These are phyloP conservation scores for Dalbergia cultrata DNA, from an alignment of 306 rosid genomes.

Conservation along the genomic window DNA sequence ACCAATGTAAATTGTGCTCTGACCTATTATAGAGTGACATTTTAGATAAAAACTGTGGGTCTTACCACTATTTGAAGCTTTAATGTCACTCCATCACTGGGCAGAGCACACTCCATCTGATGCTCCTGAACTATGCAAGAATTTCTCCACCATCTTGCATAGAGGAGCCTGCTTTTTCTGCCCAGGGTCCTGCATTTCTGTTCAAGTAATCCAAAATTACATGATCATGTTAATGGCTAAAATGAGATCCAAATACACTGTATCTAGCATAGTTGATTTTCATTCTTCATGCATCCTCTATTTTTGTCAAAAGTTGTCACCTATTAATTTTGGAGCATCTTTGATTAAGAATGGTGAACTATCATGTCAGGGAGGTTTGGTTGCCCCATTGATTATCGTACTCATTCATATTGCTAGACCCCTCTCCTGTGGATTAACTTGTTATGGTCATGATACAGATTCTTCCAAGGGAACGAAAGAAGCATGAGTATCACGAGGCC, in stretches of 20 bases:
- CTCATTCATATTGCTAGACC: background rate
- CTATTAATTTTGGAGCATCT: background rate
- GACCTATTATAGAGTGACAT: too few species aligned
- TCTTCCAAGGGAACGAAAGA: constrained; percentile 91
- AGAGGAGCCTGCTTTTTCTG: background rate
- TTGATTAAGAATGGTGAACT: background rate
- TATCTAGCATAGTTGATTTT: background rate
- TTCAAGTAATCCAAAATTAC: constrained; percentile 1
- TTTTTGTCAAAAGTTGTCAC: background rate
- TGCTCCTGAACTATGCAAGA: too few species aligned
- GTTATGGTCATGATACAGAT: constrained; percentile 58
- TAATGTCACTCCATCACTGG: too few species aligned
- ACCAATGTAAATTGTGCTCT: too few species aligned
- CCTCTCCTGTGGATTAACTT: constrained; percentile 33
- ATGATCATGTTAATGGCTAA: constrained; percentile 1
- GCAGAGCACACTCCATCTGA: too few species aligned
- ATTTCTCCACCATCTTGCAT: background rate
- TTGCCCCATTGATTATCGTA: background rate
- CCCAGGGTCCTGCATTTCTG: background rate
- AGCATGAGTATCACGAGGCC: constrained; percentile 83
- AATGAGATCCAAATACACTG: constrained; percentile 5
- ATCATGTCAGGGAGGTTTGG: background rate
- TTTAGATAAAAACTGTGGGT: too few species aligned
- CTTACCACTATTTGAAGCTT: too few species aligned
- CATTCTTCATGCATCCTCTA: background rate